phyloP scores from a whole-genome alignment of 768 basidiomycete species.

The Russula brevipes region DNA sequence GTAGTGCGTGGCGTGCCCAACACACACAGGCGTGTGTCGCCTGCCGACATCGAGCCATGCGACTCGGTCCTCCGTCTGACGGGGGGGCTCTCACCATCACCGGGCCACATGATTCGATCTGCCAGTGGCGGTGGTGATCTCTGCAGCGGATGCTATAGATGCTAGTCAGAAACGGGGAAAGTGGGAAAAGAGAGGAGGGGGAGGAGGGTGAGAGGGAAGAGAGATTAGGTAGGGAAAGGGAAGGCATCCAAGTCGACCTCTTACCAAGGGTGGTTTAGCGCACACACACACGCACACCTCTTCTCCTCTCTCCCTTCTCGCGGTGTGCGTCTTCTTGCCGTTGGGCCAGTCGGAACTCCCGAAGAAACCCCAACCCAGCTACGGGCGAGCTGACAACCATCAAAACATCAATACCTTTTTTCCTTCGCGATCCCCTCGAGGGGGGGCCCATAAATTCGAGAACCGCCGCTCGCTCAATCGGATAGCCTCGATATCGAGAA shows the following conservation, averaged over 20 bases:
- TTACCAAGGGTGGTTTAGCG: neutral
- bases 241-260: neutral
- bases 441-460: neutral
- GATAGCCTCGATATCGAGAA: conserved; percentile 7
- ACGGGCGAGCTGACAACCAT: neutral
- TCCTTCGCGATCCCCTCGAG: neutral
- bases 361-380: neutral
- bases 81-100: neutral
- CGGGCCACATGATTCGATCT: neutral
- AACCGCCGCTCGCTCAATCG: conserved; percentile 10
- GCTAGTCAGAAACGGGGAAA: neutral
- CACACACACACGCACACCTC: neutral
- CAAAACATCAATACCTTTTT: neutral
- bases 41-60: neutral
- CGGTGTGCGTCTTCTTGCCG: neutral
- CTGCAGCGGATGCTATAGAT: neutral
- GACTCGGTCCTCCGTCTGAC: neutral
- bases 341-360: neutral
- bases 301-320: neutral
- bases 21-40: too few species aligned
- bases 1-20: neutral
- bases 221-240: too few species aligned
- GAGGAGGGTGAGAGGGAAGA: neutral
- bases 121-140: neutral
- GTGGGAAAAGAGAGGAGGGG: too few species aligned